Base-by-base conservation (phyloP, 352 stramenopile species). In the Globisporangium orthogonon region DNA sequence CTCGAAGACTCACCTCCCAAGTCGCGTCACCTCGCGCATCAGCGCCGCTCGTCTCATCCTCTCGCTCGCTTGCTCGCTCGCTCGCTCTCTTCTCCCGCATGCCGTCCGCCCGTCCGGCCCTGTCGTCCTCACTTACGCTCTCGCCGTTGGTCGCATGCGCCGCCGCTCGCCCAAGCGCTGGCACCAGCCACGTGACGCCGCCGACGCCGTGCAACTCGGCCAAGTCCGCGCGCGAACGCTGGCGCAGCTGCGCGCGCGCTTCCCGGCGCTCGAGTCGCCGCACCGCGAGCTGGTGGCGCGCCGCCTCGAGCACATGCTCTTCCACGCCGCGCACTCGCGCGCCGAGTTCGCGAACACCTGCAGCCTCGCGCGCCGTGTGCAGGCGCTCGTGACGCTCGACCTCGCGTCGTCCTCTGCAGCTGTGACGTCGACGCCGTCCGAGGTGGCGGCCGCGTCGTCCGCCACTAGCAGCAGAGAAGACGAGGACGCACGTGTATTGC, bases 221-320 rank as follows among this genome's bases (percentile, higher is more conserved):
- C 54, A 44, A 6, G 23, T 63, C 47, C 67, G 67, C 31, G 56
- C 61, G 48, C 50, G 58, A 23, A 58, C 71, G 37, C 64, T 71
- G 57, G 58, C 48, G 43, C 61, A 53, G 47, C 57, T 74, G 30
- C 55, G 69, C 40, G 43, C 49, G 40, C 65, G 73, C 31, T 68
- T 73, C 50, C 69, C 69, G 29, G 56, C 67, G 9, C 59, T 76
- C 15, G 52, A 64, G 40, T 43, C 37, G 41, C 37, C 56, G 18
- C 52, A 11, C 41, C 52, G 10, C 67, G 60, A 46, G 52, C 62
- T 35, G 45, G 49, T 37, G 56, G 57, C 89, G 54, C 82, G 86
- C 54, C 75, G 82, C 0, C 76, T 91, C 55, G 82, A 91, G 61
- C 83, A 81, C 69, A 86, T 87, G 74, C 62, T 91, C 30, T 91